phyloP scores from a whole-genome alignment of 768 basidiomycete genomes.

The Tulasnella sp. region DNA sequence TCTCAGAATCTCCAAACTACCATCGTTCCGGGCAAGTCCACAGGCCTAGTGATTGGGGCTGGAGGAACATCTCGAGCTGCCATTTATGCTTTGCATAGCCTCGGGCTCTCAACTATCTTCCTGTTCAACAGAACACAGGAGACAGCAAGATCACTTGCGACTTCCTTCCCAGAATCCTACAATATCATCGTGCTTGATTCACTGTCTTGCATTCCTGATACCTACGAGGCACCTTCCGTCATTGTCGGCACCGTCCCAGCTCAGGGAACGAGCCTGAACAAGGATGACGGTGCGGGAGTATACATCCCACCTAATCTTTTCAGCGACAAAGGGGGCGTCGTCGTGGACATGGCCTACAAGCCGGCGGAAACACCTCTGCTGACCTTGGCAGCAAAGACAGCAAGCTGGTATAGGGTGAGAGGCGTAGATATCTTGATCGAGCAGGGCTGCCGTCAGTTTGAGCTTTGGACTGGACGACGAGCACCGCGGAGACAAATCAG shows the following conservation, averaged over 20 bases:
- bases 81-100: slow-evolving; percentile 67
- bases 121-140: slow-evolving; percentile 72
- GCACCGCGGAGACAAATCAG: slow-evolving; percentile 22
- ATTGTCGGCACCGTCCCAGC: slow-evolving; percentile 87
- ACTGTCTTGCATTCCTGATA: slow-evolving; percentile 40
- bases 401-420: slow-evolving; percentile 51
- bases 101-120: slow-evolving; percentile 61
- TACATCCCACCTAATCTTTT: slow-evolving; percentile 48
- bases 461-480: slow-evolving; percentile 56
- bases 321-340: slow-evolving; percentile 45
- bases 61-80: slow-evolving; percentile 93
- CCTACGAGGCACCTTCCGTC: slow-evolving; percentile 36
- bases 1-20: slow-evolving; percentile 20
- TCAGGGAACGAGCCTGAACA: slow-evolving; percentile 37
- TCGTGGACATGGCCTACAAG: slow-evolving; percentile 91
- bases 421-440: slow-evolving; percentile 79
- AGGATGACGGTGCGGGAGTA: slow-evolving; percentile 27
- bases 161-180: slow-evolving; percentile 50
- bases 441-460: slow-evolving; percentile 79
- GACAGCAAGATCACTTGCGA: slow-evolving; percentile 58
- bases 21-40: slow-evolving; percentile 25
- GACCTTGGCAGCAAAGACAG: slow-evolving; percentile 38
- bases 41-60: slow-evolving; percentile 81
- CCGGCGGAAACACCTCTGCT: slow-evolving; percentile 77
- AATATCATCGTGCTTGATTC: slow-evolving; percentile 46